These are phyloP conservation scores for Komagataella mondaviorum DNA, from an alignment of 805 yeast species.

Conservation along the genomic window DNA sequence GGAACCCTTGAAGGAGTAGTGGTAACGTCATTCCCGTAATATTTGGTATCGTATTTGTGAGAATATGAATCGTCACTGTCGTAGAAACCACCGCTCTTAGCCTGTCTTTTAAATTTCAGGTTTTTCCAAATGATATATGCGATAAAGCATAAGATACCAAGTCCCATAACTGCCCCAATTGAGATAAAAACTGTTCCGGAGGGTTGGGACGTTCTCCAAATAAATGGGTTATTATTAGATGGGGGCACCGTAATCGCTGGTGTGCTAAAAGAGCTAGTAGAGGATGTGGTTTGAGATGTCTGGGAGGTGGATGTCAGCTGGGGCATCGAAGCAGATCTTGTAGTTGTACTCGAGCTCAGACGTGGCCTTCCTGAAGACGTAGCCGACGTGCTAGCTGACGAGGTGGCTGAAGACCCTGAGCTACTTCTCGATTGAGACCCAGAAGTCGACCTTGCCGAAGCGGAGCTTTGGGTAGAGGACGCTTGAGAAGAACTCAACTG, in stretches of 20 bases:
- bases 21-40: not conserved
- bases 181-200: conserved; percentile 77
- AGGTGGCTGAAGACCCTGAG: not conserved
- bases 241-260: conserved; percentile 47
- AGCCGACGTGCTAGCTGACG: not conserved
- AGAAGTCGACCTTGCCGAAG: not conserved
- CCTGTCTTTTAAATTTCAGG: not conserved
- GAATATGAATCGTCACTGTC: not conserved
- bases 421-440: not conserved
- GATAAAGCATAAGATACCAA: conserved; percentile 28
- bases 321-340: not conserved
- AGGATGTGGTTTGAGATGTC: not conserved
- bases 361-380: not conserved
- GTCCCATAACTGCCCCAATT: conserved; percentile 58
- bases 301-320: conserved; percentile 1
- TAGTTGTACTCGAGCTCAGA: not conserved
- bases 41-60: not conserved
- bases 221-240: conserved; percentile 47
- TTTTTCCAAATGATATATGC: conserved; percentile 1
- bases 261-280: conserved; percentile 20
- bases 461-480: not conserved
- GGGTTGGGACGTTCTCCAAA: conserved; percentile 36
- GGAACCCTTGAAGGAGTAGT: conserved; percentile 12
- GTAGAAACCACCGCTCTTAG: not conserved
- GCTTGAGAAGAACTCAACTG: not conserved